phyloP scores from a whole-genome alignment of 1,284 basidiomycete species.

The Coniferiporia weirii region DNA sequence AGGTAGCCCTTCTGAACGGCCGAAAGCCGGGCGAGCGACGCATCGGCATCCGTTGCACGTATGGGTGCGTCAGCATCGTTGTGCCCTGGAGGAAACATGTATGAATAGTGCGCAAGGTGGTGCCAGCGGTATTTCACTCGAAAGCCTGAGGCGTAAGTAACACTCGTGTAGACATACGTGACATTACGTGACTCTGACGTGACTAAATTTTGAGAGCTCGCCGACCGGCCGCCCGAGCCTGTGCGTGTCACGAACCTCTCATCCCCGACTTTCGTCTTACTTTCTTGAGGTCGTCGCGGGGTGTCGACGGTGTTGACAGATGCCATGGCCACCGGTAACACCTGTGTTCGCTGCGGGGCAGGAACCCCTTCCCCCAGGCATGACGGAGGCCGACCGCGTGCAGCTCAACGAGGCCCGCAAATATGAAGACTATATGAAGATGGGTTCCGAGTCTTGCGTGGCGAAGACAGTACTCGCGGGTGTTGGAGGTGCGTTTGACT shows the following conservation, averaged over 20 bases:
- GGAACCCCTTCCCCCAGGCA: constrained; percentile 78
- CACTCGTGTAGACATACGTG: background rate
- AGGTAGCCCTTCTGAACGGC: constrained; percentile 76
- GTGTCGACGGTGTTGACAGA: constrained; percentile 5
- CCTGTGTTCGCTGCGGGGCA: constrained; percentile 56
- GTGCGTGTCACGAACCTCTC: background rate
- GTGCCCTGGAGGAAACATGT: constrained; percentile 13
- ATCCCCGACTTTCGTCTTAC: background rate
- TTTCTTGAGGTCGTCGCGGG: constrained; percentile 6
- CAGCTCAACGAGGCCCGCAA: constrained; percentile 66
- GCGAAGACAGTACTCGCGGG: constrained; percentile 80
- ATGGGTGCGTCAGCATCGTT: constrained; percentile 51
- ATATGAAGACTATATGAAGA: constrained; percentile 65
- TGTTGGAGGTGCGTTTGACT: constrained; percentile 57
- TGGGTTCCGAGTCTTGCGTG: constrained; percentile 80
- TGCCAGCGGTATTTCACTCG: background rate
- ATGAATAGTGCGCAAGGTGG: background rate
- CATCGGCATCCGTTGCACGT: constrained; percentile 70
- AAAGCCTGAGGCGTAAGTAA: too few species aligned
- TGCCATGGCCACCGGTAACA: constrained; percentile 34
- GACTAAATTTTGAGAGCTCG: background rate
- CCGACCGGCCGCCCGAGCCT: background rate
- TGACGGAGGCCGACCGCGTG: constrained; percentile 75
- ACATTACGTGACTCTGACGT: background rate
- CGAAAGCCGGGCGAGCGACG: constrained; percentile 73